These are phyloP conservation scores for Fusarium mexicanum DNA, from an alignment of 2,329 filamentous ascomycete species.

Conservation along the genomic window DNA sequence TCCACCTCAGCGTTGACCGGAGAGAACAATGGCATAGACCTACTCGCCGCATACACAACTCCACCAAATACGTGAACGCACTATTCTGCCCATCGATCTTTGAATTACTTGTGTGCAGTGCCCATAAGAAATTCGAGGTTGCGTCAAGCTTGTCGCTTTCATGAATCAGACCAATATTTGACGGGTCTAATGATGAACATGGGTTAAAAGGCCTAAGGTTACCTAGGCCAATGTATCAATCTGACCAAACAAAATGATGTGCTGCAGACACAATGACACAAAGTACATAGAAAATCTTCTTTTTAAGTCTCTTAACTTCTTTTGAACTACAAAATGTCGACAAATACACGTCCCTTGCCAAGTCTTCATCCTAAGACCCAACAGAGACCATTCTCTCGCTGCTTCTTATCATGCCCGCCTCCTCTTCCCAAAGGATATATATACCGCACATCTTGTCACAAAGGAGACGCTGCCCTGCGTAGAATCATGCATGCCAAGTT, in stretches of 20 bases:
- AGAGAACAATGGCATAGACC: not conserved
- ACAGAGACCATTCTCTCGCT: constrained; percentile 29
- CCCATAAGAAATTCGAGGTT: not conserved
- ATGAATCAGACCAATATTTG: not conserved
- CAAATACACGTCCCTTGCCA: constrained; percentile 34
- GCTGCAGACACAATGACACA: no score
- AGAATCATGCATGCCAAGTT: constrained; percentile 43
- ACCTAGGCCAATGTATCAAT: not conserved
- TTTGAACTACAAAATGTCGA: constrained; percentile 36
- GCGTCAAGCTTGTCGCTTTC: not conserved
- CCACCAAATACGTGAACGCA: not conserved
- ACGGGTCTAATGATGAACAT: not conserved
- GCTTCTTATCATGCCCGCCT: constrained; percentile 6
- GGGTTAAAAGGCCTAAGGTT: not conserved
- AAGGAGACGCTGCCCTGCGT: constrained; percentile 42
- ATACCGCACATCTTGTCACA: constrained; percentile 43
- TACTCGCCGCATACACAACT: not conserved
- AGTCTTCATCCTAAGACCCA: constrained; percentile 14
- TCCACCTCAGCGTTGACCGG: not conserved
- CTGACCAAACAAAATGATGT: not conserved
- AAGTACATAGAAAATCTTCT: constrained; percentile 6
- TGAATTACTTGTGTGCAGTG: not conserved
- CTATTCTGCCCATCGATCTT: not conserved
- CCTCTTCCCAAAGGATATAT: constrained; percentile 41
- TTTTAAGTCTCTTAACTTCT: constrained; percentile 34